Conservation (phyloP, 2,329 filamentous ascomycete species). For the Venturia pyrina region DNA sequence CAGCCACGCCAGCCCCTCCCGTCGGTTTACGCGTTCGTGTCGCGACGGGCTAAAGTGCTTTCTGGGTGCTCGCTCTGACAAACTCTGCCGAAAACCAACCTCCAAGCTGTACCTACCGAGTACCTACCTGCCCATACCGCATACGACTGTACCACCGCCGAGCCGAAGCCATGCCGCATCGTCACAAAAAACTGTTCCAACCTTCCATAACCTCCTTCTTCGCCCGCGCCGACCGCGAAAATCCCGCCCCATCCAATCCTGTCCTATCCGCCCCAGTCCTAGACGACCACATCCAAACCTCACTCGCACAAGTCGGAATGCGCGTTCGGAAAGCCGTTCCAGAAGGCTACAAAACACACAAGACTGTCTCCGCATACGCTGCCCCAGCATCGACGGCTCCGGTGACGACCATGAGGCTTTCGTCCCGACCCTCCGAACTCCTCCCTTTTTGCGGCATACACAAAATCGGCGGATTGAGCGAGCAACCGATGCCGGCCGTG, state of each 20-base stretch:
- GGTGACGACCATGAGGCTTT: not conserved
- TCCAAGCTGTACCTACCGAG: too few species aligned
- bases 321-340: slow-evolving; percentile 85
- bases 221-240: slow-evolving; percentile 18
- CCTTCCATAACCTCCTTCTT: slow-evolving; percentile 37
- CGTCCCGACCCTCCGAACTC: slow-evolving; percentile 45
- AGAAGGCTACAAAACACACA: slow-evolving; percentile 82
- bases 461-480: slow-evolving; percentile 60
- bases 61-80: not conserved
- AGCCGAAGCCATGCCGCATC: slow-evolving; percentile 19
- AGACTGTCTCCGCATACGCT: slow-evolving; percentile 18
- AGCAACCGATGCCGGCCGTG: slow-evolving; percentile 24
- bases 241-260: not conserved
- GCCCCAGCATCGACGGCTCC: not conserved
- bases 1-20: too few species aligned
- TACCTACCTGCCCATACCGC: not conserved
- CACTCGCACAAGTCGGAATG: slow-evolving; percentile 89
- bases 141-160: not conserved
- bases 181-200: slow-evolving; percentile 34
- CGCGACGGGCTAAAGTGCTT: too few species aligned
- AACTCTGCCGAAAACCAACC: not conserved
- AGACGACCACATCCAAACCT: slow-evolving; percentile 61
- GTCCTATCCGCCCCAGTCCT: slow-evolving; percentile 38
- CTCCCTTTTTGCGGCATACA: slow-evolving; percentile 73
- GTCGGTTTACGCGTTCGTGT: too few species aligned